phyloP scores from a whole-genome alignment of 345 rosid species.

The Pugionium dolabratum region DNA sequence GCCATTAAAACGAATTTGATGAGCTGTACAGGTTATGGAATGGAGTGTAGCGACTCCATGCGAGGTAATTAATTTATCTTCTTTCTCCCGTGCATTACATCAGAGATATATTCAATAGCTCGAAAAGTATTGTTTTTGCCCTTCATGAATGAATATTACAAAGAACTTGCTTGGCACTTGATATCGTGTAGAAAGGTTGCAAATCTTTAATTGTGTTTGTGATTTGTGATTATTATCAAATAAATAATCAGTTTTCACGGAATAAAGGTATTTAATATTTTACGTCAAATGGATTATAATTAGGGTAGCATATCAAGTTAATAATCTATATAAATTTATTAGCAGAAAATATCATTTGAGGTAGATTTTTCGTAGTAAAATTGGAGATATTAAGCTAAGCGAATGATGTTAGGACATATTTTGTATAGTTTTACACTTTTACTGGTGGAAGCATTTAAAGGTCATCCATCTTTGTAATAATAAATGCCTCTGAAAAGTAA shows the following conservation, averaged over 20 bases:
- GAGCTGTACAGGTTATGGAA: conserved; percentile 76
- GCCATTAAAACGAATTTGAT: no score
- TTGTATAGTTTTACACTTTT: neutral
- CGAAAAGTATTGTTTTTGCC: no score
- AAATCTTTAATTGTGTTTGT: neutral
- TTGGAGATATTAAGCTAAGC: neutral
- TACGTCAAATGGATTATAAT: no score
- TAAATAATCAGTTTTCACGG: neutral
- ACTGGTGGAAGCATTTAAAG: neutral
- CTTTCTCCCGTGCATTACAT: conserved; percentile 7
- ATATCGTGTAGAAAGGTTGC: neutral
- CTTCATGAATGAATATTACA: no score
- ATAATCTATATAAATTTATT: no score
- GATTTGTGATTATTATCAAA: neutral
- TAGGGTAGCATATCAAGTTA: neutral
- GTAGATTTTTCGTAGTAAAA: neutral
- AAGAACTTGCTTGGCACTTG: no score
- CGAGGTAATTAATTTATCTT: conserved; percentile 58
- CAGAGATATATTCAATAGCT: neutral
- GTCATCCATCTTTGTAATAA: neutral
- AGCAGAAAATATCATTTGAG: neutral
- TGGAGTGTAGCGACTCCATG: conserved; percentile 98
- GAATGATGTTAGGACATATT: conserved; percentile 15
- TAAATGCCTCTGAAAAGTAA: conserved; percentile 28
- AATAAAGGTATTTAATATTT: no score